Conservation (phyloP, 1,284 basidiomycete genomes). For the Apiotrichum montevideense region DNA sequence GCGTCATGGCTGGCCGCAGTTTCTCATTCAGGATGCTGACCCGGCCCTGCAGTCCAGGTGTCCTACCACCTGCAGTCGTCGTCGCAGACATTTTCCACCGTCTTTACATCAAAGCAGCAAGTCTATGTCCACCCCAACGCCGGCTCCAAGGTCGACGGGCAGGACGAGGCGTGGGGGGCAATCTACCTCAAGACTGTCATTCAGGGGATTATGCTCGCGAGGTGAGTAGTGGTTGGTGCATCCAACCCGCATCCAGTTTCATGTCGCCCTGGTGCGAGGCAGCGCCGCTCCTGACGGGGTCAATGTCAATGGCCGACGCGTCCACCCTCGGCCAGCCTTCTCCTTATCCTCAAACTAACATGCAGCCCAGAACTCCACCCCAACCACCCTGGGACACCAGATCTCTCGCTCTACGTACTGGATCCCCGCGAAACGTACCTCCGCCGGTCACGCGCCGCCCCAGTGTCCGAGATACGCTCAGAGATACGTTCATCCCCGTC, state of each 20-base stretch:
- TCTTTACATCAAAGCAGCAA: conserved; percentile 33
- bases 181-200: conserved; percentile 43
- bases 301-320: not conserved
- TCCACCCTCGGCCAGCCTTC: not conserved
- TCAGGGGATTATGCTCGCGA: conserved; percentile 39
- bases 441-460: conserved; percentile 26
- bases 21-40: not conserved
- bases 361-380: conserved; percentile 41
- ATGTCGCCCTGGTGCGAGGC: too few species aligned
- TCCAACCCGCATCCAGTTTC: not conserved
- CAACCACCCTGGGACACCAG: conserved; percentile 23
- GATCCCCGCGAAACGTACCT: conserved; percentile 43
- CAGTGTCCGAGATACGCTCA: conserved; percentile 12
- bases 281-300: too few species aligned
- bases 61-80: conserved; percentile 38
- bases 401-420: conserved; percentile 41
- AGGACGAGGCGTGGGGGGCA: conserved; percentile 39
- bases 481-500: conserved; percentile 14
- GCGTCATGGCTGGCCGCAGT: not conserved
- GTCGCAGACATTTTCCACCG: conserved; percentile 32
- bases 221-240: conserved; percentile 21
- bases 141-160: conserved; percentile 16
- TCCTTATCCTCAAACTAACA: not conserved
- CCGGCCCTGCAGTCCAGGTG: conserved; percentile 29
- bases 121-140: conserved; percentile 41